phyloP scores from a whole-genome alignment of 208 protist genomes.

The Angomonas deanei region DNA sequence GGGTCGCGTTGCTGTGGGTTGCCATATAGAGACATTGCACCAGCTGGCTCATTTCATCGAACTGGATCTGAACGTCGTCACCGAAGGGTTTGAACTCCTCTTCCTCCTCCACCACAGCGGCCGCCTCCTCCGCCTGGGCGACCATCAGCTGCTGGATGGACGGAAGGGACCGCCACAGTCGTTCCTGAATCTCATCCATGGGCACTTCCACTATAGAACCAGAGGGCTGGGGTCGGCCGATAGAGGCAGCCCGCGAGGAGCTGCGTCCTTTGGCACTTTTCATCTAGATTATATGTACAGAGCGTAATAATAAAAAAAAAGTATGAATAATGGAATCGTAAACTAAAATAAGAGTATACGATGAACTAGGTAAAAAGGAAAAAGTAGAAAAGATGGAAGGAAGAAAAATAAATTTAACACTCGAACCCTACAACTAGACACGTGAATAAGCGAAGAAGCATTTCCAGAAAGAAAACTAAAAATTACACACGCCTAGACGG shows the following conservation, averaged over 20 bases:
- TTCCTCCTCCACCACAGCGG: conserved; percentile 6
- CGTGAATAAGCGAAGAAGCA: no score
- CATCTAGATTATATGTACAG: neutral
- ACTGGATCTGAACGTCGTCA: conserved; percentile 24
- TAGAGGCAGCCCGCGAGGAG: neutral
- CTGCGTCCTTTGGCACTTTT: neutral
- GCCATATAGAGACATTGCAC: conserved; percentile 60
- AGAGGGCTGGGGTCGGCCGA: neutral
- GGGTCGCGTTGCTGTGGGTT: conserved; percentile 55
- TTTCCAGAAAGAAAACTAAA: no score
- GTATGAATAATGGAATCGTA: neutral
- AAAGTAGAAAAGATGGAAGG: neutral
- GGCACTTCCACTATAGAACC: conserved; percentile 13
- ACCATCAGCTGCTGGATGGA: conserved; percentile 20
- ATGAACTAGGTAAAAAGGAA: neutral
- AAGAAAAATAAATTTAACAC: neutral
- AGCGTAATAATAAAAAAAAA: neutral
- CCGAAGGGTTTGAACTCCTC: conserved; percentile 2
- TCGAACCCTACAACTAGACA: no score
- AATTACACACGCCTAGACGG: no score
- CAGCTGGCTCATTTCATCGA: conserved; percentile 42
- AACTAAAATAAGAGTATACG: neutral
- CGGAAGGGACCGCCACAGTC: conserved; percentile 65
- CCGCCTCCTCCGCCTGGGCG: neutral
- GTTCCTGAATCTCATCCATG: conserved; percentile 41